Evolutionary conservation across 768 basidiomycete species (phyloP), one percentile per base, ranked within the genome.

Genomic region (Dentipellis sp.): DNA sequence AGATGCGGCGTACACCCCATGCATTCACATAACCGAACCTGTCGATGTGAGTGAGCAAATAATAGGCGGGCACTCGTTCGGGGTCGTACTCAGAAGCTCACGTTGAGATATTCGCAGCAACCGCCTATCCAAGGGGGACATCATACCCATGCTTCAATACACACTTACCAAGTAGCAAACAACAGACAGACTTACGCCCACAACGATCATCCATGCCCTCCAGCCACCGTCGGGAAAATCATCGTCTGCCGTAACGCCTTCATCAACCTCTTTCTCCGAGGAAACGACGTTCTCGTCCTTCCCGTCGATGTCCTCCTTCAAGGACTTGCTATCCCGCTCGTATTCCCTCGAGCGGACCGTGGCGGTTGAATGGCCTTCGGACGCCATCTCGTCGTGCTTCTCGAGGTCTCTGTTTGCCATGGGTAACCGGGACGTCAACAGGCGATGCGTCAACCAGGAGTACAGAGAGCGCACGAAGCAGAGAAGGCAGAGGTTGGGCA

Each of bases 21-120:
- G 83, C 78, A 61, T 86, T 88, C 3, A 86, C 79, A 58, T 82
- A 82, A 22, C 88, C 88, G 66, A 87, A 83, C 9, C 78, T 80
- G 29, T 52, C 21, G 12, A 6, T 19, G 21, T 16, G 12, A 23
- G 53, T 9, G 57, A 52, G 14, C 1, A 42, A n/a, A 16, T 10
- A 14, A 50, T 57, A 46, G 38, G 40, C 40, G 51, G 10, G 52
- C 36, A 12, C 51, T 36, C 53, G 35, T 22, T 22, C 39, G n/a
- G 45, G 8, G 37, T 53, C 39, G 16, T 1, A 56, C 50, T 57
- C 10, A 35, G 23, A 11, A 17, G 63, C 70, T 57, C 55, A 78
- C 69, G 78, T 75, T 17, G 77, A 70, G 55, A 73, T 74, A 3
- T 70, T 68, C 72, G 78, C 52, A 75, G 74, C 19, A 34, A 61